Evolutionary conservation across 2,329 filamentous ascomycete genomes (phyloP), one percentile per base, ranked within the genome.

Genomic region (Paecilomyces sp.): DNA sequence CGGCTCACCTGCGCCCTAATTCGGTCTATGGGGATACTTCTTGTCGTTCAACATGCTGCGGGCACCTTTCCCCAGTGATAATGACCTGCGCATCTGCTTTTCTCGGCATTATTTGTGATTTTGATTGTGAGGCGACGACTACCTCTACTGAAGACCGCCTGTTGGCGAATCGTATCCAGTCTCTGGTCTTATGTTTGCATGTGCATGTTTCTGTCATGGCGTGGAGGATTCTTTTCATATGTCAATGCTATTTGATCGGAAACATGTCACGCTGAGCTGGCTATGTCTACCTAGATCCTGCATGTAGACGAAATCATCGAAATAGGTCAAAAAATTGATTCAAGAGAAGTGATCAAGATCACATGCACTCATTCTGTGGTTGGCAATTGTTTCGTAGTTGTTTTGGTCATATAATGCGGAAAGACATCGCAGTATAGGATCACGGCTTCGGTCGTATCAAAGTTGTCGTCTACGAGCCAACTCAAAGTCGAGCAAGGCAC

Each of bases 1-100:
- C 56, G 63, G 50, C 61, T 62, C 58, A 64, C 62, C 61, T 61
- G 60, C 57, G 60, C 63, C 60, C 62, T 63, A 62, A 62, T 63
- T 65, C 63, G 66, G 57, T 61, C 62, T 61, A 63, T 62, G 62
- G 54, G 68, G 66, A 66, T 67, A 61, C 66, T 60, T 58, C 58
- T 68, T 66, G 64, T 72, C 66, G 65, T 70, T 67, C 62, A 73
- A 70, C 71, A 73, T 72, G 69, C 68, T 72, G 70, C 70, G 70
- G 67, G 61, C 25, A 67, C 62, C 53, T 64, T 68, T 66, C 63
- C 59, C 62, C n/a, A 47, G 61, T 65, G 65, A 59, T 64, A 61
- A 67, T 63, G 65, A 66, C 61, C 61, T 61, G 61, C 63, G 66
- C 65, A 67, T 70, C 59, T 65, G 22, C 51, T 67, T 65, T 66